Evolutionary conservation across 768 basidiomycete genomes (phyloP).

Genomic region (Galerina sulciceps): DNA sequence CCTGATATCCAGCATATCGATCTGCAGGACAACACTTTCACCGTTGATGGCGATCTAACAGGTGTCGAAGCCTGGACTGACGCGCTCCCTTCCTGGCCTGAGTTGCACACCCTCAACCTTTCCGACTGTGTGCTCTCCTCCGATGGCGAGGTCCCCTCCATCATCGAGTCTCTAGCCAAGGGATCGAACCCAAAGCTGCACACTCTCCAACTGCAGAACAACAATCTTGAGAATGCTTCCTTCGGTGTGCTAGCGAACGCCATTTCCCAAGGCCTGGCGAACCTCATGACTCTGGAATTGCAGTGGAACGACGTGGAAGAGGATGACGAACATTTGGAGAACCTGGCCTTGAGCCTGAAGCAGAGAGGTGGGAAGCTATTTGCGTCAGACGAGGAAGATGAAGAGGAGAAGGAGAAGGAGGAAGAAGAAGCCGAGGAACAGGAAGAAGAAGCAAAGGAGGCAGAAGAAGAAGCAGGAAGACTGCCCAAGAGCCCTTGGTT

Average conservation of each 20-base stretch:
- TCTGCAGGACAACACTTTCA: constrained; percentile 90
- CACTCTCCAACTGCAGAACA: constrained; percentile 86
- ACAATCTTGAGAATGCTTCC: constrained; percentile 78
- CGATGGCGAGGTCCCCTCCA: constrained; percentile 75
- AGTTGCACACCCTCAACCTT: constrained; percentile 80
- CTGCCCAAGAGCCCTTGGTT: constrained; percentile 5
- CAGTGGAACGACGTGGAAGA: constrained; percentile 92
- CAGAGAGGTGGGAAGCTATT: constrained; percentile 70
- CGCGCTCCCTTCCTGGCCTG: constrained; percentile 70
- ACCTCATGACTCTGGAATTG: constrained; percentile 74
- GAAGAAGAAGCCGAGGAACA: constrained; percentile 52
- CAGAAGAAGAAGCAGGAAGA: constrained; percentile 30
- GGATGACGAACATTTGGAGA: constrained; percentile 64
- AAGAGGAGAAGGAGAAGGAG: constrained; percentile 69
- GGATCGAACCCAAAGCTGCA: constrained; percentile 80
- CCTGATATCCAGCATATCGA: constrained; percentile 75
- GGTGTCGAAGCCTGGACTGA: constrained; percentile 64
- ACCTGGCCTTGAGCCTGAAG: constrained; percentile 57
- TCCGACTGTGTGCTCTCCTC: constrained; percentile 90
- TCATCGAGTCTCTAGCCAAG: constrained; percentile 60
- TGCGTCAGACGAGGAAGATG: constrained; percentile 80
- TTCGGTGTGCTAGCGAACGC: constrained; percentile 70
- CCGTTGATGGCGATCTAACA: constrained; percentile 54
- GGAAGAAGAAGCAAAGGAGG: constrained; percentile 35
- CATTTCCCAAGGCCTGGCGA: constrained; percentile 60